These are phyloP conservation scores for Chaetomium globosum DNA, from an alignment of 2,329 filamentous ascomycete species.

Conservation along the genomic window DNA sequence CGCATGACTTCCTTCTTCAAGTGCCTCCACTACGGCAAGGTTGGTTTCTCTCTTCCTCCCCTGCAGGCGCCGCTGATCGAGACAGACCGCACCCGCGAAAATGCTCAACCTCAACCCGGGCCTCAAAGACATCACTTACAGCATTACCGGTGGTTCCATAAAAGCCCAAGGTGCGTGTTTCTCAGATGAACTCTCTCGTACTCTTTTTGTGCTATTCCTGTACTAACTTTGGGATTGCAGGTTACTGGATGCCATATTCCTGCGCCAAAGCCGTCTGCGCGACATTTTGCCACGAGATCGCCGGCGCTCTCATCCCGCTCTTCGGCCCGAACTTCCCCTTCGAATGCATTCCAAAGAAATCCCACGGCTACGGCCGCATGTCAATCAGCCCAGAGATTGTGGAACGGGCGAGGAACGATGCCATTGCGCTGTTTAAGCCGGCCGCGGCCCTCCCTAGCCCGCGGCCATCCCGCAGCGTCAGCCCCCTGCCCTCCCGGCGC, in stretches of 20 bases:
- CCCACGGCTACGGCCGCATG: slow-evolving; percentile 68
- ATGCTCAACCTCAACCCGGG: slow-evolving; percentile 78
- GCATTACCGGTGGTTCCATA: slow-evolving; percentile 90
- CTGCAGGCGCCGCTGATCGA: not conserved
- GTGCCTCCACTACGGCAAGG: slow-evolving; percentile 84
- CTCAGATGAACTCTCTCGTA: not conserved
- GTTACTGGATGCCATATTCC: slow-evolving; percentile 94
- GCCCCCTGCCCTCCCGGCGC: slow-evolving; percentile 21
- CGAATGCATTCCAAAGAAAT: slow-evolving; percentile 67
- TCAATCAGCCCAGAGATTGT: slow-evolving; percentile 63
- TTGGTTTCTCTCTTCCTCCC: slow-evolving; percentile 44
- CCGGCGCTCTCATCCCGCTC: slow-evolving; percentile 82
- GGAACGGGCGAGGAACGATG: slow-evolving; percentile 53
- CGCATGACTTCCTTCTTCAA: slow-evolving; percentile 96
- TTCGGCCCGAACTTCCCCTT: slow-evolving; percentile 82
- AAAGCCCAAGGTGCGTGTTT: slow-evolving; percentile 76
- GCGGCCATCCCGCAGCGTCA: slow-evolving; percentile 23
- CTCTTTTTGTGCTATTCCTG: not conserved
- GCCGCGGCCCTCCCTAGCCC: slow-evolving; percentile 29
- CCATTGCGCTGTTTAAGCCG: slow-evolving; percentile 47
- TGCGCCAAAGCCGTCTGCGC: slow-evolving; percentile 85
- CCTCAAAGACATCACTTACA: slow-evolving; percentile 85
- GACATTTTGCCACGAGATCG: slow-evolving; percentile 85
- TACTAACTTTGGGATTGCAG: slow-evolving; percentile 49
- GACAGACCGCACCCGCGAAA: slow-evolving; percentile 85